These are phyloP conservation scores for Falciphora oryzae DNA, from an alignment of 2,329 filamentous ascomycete species.

Conservation along the genomic window DNA sequence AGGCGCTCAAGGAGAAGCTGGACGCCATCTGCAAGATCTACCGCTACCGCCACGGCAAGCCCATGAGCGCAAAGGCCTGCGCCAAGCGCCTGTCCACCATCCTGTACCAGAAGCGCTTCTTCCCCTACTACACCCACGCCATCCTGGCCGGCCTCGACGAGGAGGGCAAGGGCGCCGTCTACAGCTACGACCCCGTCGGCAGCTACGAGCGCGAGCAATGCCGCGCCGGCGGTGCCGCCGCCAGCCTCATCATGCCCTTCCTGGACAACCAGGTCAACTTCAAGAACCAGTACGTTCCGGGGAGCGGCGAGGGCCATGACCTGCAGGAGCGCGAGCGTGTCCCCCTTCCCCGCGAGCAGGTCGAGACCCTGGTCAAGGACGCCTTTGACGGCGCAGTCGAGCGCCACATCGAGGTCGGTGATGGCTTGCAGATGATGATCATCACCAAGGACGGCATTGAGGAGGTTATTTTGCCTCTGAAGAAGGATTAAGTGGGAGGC, in stretches of 20 bases:
- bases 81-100: conserved; percentile 93
- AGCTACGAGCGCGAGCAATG: conserved; percentile 98
- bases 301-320: conserved; percentile 76
- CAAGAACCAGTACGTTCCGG: conserved; percentile 96
- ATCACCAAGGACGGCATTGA: conserved; percentile 85
- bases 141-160: conserved; percentile 94
- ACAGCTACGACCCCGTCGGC: conserved; percentile 96
- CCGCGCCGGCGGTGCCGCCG: conserved; percentile 84
- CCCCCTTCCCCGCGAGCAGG: conserved; percentile 65
- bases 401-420: conserved; percentile 98
- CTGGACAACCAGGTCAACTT: conserved; percentile 99
- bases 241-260: conserved; percentile 97
- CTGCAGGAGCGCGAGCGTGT: conserved; percentile 65
- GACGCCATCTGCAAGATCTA: conserved; percentile 98
- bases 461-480: conserved; percentile 77
- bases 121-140: conserved; percentile 95
- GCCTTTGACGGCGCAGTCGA: conserved; percentile 97
- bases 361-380: conserved; percentile 88
- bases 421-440: conserved; percentile 91
- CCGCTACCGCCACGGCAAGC: conserved; percentile 94
- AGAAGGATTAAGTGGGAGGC: conserved; percentile 65
- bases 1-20: conserved; percentile 87
- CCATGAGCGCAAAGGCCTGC: conserved; percentile 90
- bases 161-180: conserved; percentile 87
- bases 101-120: conserved; percentile 96